Base-by-base conservation (phyloP, 108 stramenopile species). In the Parietichytrium sp. region DNA sequence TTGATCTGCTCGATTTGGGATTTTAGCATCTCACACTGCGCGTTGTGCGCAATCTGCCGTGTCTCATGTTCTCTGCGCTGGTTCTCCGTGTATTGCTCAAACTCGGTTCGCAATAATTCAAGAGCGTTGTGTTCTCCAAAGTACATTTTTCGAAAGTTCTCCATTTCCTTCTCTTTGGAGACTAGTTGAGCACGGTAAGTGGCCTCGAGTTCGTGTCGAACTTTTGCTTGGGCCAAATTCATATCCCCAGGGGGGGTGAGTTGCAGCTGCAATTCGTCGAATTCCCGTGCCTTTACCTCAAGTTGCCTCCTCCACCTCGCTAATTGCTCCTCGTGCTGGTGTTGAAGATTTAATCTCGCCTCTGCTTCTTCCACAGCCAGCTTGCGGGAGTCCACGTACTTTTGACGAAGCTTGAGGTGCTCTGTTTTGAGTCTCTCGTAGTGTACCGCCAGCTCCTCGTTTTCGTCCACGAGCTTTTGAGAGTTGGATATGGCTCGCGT, bases 251-350 rank as follows among this genome's bases (percentile, higher is more conserved):
- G 61, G 13, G 45, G 33, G 15, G 61, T 45, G 42, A 72, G 61
- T 42, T 72, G 61, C 10, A 72, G 10, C 61, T 72, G 61, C 38
- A 72, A 42, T 8, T 72, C 61, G 16, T 33, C 61, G 20, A 72
- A 72, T 25, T 72, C 61, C 33, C 45, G 38, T 47, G 61, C 61
- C 61, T 72, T 72, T 33, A 20, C 61, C 61, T 72, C 61, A 25
- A 72, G 61, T 25, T 72, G 61, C 20, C 61, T 16, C 10, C 38
- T 42, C 23, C 36, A 42, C 10, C 61, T 42, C 61, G 36, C 38
- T 10, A 72, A 33, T 0, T 45, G 10, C 33, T 72, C 61, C 10
- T 72, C 61, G 36, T 72, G 61, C 15, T 42, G 61, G 3, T 72
- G 61, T 2, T 72, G 38, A 2, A 20, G 20, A 6, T 42, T 33